A percentile compares a stretch with the other conserved stretches of the same genome.
Evolutionary conservation across 2,329 filamentous ascomycete genomes (phyloP).

Genomic region (Dactylella cylindrospora): DNA sequence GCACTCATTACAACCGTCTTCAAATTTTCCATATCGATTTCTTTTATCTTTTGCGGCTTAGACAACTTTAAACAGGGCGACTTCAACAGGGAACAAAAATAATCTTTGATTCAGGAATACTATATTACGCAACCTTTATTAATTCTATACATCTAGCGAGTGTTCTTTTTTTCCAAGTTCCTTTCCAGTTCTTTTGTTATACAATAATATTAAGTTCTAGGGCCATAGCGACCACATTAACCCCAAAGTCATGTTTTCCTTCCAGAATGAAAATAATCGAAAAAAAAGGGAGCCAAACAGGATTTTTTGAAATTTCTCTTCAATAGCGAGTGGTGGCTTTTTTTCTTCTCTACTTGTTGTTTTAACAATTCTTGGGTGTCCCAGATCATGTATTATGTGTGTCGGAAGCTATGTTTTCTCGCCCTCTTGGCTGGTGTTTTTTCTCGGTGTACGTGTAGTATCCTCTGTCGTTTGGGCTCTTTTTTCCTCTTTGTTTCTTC

Average conservation of each 20-base stretch:
- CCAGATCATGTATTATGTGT: slow-evolving; percentile 12
- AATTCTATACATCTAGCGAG: slow-evolving; percentile 22
- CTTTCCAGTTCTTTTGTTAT: background rate
- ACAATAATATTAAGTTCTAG: too few relatives aligned
- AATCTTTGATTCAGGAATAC: too few relatives aligned
- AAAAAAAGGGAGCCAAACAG: too few relatives aligned
- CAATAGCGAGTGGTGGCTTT: slow-evolving; percentile 21
- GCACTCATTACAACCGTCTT: too few relatives aligned
- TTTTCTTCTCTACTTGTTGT: slow-evolving; percentile 11
- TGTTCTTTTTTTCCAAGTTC: slow-evolving; percentile 5
- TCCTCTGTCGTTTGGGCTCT: slow-evolving; percentile 13
- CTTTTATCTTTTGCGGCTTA: too few relatives aligned
- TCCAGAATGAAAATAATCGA: too few relatives aligned
- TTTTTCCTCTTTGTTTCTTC: too few relatives aligned
- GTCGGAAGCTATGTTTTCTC: slow-evolving; percentile 43
- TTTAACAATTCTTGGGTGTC: too few relatives aligned
- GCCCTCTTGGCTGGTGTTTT: slow-evolving; percentile 30
- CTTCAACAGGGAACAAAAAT: too few relatives aligned
- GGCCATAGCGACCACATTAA: slow-evolving; percentile 43
- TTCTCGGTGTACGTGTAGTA: slow-evolving; percentile 4
- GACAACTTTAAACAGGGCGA: too few relatives aligned
- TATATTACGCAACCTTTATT: too few relatives aligned
- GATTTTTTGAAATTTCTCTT: slow-evolving; percentile 21
- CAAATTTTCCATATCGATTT: too few relatives aligned
- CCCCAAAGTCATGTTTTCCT: slow-evolving; percentile 10